These are phyloP conservation scores for Kuraishia borneana DNA, from an alignment of 805 yeast genomes.

Conservation along the genomic window DNA sequence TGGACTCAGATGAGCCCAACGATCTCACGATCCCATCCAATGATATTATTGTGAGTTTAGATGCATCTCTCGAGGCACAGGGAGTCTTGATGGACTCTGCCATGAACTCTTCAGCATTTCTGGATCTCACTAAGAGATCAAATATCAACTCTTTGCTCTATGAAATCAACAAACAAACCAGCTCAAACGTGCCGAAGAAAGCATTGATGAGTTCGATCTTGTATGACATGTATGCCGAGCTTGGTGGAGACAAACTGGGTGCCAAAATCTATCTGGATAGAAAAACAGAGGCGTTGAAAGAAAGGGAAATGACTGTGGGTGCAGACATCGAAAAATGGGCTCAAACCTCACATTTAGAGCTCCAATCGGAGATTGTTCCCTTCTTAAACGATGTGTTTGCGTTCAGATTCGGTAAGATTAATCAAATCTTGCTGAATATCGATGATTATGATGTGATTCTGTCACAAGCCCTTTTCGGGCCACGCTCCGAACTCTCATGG, in stretches of 20 bases:
- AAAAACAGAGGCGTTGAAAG: neutral
- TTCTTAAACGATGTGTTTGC: slow-evolving; percentile 15
- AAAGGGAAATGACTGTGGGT: slow-evolving; percentile 5
- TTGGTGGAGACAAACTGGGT: neutral
- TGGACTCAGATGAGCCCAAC: slow-evolving; percentile 9
- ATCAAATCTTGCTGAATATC: slow-evolving; percentile 17
- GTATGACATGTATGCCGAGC: slow-evolving; percentile 9
- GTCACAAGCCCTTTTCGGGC: slow-evolving; percentile 14
- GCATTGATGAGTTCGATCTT: slow-evolving; percentile 14
- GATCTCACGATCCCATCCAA: slow-evolving; percentile 14
- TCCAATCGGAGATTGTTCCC: slow-evolving; percentile 20
- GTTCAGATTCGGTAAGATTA: slow-evolving; percentile 15
- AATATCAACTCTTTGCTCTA: slow-evolving; percentile 14
- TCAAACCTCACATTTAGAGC: slow-evolving; percentile 20
- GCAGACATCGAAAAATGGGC: slow-evolving; percentile 19
- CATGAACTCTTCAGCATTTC: slow-evolving; percentile 14
- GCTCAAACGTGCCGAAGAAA: slow-evolving; percentile 16
- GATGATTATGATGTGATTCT: slow-evolving; percentile 20
- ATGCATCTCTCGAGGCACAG: slow-evolving; percentile 16
- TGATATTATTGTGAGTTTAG: slow-evolving; percentile 12
- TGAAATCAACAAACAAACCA: slow-evolving; percentile 16
- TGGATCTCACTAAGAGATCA: slow-evolving; percentile 15
- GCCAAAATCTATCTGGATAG: neutral
- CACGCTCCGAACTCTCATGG: neutral
- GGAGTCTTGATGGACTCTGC: slow-evolving; percentile 13